Conservation (phyloP, 2,329 filamentous ascomycete species). For the Pseudopyricularia javanii region DNA sequence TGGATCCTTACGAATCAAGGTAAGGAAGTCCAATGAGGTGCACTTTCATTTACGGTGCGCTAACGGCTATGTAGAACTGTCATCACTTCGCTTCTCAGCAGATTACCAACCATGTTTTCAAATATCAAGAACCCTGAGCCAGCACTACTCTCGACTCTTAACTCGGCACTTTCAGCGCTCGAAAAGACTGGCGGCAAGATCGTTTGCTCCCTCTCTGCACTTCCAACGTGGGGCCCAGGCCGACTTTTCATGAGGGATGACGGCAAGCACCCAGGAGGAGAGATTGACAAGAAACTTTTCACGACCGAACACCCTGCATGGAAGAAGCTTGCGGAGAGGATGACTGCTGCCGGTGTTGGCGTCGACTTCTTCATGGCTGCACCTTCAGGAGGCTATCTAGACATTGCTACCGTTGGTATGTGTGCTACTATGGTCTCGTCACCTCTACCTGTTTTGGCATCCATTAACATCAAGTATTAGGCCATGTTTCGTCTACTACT, state of each 20-base stretch:
- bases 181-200: slow-evolving; percentile 86
- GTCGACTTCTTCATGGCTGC: slow-evolving; percentile 92
- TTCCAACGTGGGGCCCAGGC: slow-evolving; percentile 87
- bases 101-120: slow-evolving; percentile 77
- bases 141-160: slow-evolving; percentile 71
- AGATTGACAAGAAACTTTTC: slow-evolving; percentile 85
- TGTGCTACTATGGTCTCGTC: slow-evolving; percentile 7
- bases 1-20: slow-evolving; percentile 85
- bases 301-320: slow-evolving; percentile 81
- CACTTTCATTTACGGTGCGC: not conserved
- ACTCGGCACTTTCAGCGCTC: slow-evolving; percentile 72
- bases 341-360: slow-evolving; percentile 78
- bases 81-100: slow-evolving; percentile 75
- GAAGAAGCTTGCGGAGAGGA: slow-evolving; percentile 75
- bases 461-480: slow-evolving; percentile 21
- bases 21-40: slow-evolving; percentile 16
- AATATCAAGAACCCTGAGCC: slow-evolving; percentile 84
- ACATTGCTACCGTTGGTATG: slow-evolving; percentile 80
- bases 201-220: slow-evolving; percentile 71
- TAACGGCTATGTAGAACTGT: slow-evolving; percentile 38
- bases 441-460: not conserved
- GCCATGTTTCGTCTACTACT: slow-evolving; percentile 76
- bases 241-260: slow-evolving; percentile 78
- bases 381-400: slow-evolving; percentile 80
- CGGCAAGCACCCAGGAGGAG: slow-evolving; percentile 71